These are phyloP conservation scores for Coprinopsis sp. DNA, from an alignment of 768 basidiomycete genomes.

Conservation along the genomic window DNA sequence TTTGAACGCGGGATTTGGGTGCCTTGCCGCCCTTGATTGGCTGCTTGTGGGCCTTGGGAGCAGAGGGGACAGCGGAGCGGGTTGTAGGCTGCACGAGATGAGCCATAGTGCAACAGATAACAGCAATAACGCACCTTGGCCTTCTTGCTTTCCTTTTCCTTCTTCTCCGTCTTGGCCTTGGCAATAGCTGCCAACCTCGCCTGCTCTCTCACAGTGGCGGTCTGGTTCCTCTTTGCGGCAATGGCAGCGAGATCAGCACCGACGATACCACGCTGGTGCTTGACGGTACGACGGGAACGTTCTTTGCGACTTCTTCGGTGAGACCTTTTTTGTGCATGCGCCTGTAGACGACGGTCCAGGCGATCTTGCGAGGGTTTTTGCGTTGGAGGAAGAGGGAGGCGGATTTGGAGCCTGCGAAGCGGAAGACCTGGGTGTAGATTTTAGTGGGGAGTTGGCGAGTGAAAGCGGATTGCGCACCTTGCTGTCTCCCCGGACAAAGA, in stretches of 20 bases:
- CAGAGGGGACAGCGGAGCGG: slow-evolving; percentile 49
- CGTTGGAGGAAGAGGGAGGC: slow-evolving; percentile 97
- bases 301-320: slow-evolving; percentile 99
- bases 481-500: slow-evolving; percentile 93
- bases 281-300: slow-evolving; percentile 94
- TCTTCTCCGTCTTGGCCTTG: slow-evolving; percentile 96
- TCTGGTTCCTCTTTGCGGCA: slow-evolving; percentile 90
- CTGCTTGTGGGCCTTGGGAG: slow-evolving; percentile 90
- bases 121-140: slow-evolving; percentile 51
- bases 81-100: slow-evolving; percentile 40
- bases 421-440: slow-evolving; percentile 67
- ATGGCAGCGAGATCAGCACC: slow-evolving; percentile 93
- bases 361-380: slow-evolving; percentile 99
- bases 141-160: slow-evolving; percentile 93
- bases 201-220: slow-evolving; percentile 74
- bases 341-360: slow-evolving; percentile 92
- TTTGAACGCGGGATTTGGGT: too few species aligned
- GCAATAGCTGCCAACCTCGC: slow-evolving; percentile 80
- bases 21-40: slow-evolving; percentile 91
- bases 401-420: slow-evolving; percentile 89
- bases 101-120: slow-evolving; percentile 6
- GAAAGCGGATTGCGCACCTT: slow-evolving; percentile 53
- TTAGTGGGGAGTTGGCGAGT: not conserved
- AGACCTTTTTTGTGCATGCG: slow-evolving; percentile 99
- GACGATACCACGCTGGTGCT: slow-evolving; percentile 97